Percentiles rank a stretch among this genome's conserved stretches.
Conservation (phyloP, 2,329 filamentous ascomycete species). For the Penicillium hordei region DNA sequence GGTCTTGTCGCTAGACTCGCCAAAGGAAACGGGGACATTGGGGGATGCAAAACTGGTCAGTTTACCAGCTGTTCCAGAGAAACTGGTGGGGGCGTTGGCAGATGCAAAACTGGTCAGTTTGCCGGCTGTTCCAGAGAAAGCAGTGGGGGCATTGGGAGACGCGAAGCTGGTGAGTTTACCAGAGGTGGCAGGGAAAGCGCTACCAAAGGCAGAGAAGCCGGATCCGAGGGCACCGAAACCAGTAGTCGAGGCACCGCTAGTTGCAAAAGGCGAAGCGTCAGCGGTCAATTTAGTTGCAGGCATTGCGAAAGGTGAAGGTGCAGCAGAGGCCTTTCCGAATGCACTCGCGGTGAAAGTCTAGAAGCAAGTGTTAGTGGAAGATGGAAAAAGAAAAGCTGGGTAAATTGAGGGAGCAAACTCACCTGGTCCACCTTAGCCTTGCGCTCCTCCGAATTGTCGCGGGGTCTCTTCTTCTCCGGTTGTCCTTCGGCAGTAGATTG, state of each 20-base stretch:
- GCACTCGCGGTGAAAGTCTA: slow-evolving; percentile 38
- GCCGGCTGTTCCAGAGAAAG: slow-evolving; percentile 39
- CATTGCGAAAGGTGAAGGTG: slow-evolving; percentile 2
- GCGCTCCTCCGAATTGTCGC: slow-evolving; percentile 39
- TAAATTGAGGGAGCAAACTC: neutral
- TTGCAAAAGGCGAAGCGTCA: slow-evolving; percentile 43
- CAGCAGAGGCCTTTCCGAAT: slow-evolving; percentile 42
- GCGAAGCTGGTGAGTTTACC: slow-evolving; percentile 67
- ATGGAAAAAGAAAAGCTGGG: neutral
- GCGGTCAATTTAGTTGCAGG: slow-evolving; percentile 12
- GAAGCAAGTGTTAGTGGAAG: neutral
- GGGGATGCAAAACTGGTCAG: slow-evolving; percentile 71
- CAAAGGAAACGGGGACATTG: slow-evolving; percentile 48
- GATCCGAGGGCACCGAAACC: slow-evolving; percentile 39
- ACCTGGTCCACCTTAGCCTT: slow-evolving; percentile 31
- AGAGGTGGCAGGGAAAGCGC: slow-evolving; percentile 29
- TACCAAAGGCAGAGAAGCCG: slow-evolving; percentile 41
- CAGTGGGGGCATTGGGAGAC: slow-evolving; percentile 53
- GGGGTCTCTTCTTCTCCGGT: slow-evolving; percentile 40
- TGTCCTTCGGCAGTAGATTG: slow-evolving; percentile 25
- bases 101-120: slow-evolving; percentile 70
- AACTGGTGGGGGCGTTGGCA: slow-evolving; percentile 47
- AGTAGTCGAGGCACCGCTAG: slow-evolving; percentile 42
- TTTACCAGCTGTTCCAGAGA: slow-evolving; percentile 43
- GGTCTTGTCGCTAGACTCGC: slow-evolving; percentile 52